These are phyloP conservation scores for Boletus vinaceobasis DNA, from an alignment of 768 basidiomycete species.

Conservation along the genomic window DNA sequence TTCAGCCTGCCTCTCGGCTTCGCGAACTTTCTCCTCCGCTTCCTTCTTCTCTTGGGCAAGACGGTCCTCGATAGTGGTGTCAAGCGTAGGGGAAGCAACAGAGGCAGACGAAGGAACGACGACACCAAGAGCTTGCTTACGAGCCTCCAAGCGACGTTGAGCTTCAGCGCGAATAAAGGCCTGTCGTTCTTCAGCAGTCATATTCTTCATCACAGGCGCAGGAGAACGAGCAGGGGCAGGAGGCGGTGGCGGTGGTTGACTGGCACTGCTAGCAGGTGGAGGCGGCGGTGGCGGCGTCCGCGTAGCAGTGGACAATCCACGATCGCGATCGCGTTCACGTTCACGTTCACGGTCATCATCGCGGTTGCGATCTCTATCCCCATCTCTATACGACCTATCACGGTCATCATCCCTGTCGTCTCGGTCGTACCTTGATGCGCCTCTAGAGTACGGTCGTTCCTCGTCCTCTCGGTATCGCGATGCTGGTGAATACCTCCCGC, in stretches of 20 bases:
- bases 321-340: conserved; percentile 37
- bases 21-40: conserved; percentile 78
- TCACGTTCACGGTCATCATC: conserved; percentile 27
- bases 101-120: conserved; percentile 36
- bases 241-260: conserved; percentile 40
- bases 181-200: conserved; percentile 81
- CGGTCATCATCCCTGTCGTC: conserved; percentile 38
- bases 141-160: conserved; percentile 74
- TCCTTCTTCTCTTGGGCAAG: conserved; percentile 85
- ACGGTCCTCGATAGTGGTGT: conserved; percentile 80
- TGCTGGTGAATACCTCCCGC: conserved; percentile 32
- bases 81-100: conserved; percentile 51
- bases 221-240: conserved; percentile 56
- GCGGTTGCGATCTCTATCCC: conserved; percentile 16
- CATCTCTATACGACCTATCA: conserved; percentile 31
- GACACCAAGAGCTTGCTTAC: conserved; percentile 83
- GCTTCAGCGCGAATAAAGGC: conserved; percentile 80
- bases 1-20: conserved; percentile 78
- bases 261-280: conserved; percentile 35
- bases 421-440: conserved; percentile 33
- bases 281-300: conserved; percentile 50
- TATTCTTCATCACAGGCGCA: conserved; percentile 59
- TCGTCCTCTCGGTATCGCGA: conserved; percentile 39
- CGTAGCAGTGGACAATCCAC: conserved; percentile 33
- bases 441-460: conserved; percentile 54